Evolutionary conservation across 257 asterid species (phyloP).

Genomic region (Perilla frutescens): DNA sequence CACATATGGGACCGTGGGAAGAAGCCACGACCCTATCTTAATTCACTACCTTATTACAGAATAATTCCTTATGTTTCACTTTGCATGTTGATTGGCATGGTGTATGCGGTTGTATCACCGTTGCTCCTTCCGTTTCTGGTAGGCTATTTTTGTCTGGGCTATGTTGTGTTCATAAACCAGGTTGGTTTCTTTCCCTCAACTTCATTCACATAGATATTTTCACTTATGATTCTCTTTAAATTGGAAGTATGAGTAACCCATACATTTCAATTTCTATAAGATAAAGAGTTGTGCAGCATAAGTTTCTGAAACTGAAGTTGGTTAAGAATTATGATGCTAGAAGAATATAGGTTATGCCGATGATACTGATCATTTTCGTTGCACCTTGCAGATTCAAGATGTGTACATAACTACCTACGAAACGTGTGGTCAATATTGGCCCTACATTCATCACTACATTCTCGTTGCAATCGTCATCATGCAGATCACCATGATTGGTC

Average conservation of each 20-base stretch:
- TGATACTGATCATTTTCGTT: constrained; percentile 10
- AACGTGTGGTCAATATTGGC: constrained; percentile 95
- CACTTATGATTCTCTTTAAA: not conserved
- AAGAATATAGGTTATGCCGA: not conserved
- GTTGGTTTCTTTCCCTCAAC: constrained; percentile 45
- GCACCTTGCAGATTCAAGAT: constrained; percentile 69
- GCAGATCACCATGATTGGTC: constrained; percentile 91
- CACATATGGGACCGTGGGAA: constrained; percentile 70
- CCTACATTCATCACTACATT: constrained; percentile 84
- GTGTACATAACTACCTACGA: constrained; percentile 86
- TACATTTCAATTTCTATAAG: not conserved
- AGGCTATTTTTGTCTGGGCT: constrained; percentile 87
- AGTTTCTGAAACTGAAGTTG: not conserved
- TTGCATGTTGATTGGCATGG: constrained; percentile 83
- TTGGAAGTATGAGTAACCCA: not conserved
- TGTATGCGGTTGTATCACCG: constrained; percentile 95
- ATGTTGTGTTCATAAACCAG: constrained; percentile 83
- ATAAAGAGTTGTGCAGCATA: not conserved
- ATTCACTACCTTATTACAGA: constrained; percentile 80
- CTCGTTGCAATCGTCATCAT: constrained; percentile 71
- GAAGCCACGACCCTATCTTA: constrained; percentile 69
- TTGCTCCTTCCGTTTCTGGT: constrained; percentile 85
- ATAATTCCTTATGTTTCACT: constrained; percentile 76
- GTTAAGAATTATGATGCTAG: constrained; percentile 2
- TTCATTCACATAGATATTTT: not conserved